Conservation (phyloP, 2,329 filamentous ascomycete genomes). For the Simplicillium sp. region DNA sequence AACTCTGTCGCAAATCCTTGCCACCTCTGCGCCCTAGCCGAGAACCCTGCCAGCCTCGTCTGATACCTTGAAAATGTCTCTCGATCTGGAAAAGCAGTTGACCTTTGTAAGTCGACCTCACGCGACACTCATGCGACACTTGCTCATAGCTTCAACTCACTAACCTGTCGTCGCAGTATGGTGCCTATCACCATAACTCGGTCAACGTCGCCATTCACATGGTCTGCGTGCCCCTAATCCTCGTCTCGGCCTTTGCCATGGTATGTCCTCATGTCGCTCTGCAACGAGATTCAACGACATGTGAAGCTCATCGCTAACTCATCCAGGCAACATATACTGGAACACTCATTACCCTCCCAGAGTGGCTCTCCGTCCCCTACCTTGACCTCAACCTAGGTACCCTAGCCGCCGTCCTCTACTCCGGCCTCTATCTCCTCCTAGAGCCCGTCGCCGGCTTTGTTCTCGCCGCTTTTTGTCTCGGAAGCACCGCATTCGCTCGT, state of each 20-base stretch:
- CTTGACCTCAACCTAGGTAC: slow-evolving; percentile 58
- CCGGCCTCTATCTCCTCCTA: slow-evolving; percentile 77
- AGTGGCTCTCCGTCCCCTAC: slow-evolving; percentile 58
- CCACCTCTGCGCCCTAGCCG: no score
- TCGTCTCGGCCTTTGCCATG: slow-evolving; percentile 62
- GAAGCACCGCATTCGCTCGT: slow-evolving; percentile 65
- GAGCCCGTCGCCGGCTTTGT: slow-evolving; percentile 85
- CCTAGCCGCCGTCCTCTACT: slow-evolving; percentile 57
- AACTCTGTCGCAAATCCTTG: slow-evolving; percentile 1
- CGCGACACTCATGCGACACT: no score
- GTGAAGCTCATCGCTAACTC: slow-evolving; percentile 3
- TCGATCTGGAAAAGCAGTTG: slow-evolving; percentile 75
- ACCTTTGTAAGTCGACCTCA: slow-evolving; percentile 55
- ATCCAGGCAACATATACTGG: slow-evolving; percentile 51
- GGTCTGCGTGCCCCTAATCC: slow-evolving; percentile 66
- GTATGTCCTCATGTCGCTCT: slow-evolving; percentile 39
- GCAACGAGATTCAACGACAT: slow-evolving; percentile 1
- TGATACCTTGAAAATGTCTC: slow-evolving; percentile 38
- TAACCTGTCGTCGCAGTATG: slow-evolving; percentile 51
- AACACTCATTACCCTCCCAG: slow-evolving; percentile 53
- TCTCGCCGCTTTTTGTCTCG: slow-evolving; percentile 67
- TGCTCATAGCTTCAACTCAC: slow-evolving; percentile 1
- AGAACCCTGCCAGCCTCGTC: no score
- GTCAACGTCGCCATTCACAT: slow-evolving; percentile 75
- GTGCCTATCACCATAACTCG: slow-evolving; percentile 70